These are phyloP conservation scores for Gymnopilus dilepis DNA, from an alignment of 768 basidiomycete genomes.

Conservation along the genomic window DNA sequence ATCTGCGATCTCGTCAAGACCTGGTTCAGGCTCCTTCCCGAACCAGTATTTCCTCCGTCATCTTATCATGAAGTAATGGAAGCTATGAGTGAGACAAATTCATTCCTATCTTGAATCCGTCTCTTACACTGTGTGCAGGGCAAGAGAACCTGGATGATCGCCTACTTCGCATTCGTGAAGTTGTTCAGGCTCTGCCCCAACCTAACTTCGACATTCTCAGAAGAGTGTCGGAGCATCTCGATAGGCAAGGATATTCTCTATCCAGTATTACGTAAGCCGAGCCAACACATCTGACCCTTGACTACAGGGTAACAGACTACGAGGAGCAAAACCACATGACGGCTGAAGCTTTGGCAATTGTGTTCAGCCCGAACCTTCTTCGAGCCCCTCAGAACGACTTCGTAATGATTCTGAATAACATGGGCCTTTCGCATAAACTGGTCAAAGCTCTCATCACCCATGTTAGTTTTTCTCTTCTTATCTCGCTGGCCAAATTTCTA, in stretches of 20 bases:
- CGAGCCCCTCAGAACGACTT: constrained; percentile 83
- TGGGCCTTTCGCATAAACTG: constrained; percentile 79
- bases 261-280: not conserved
- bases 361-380: constrained; percentile 82
- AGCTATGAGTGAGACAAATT: constrained; percentile 62
- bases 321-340: constrained; percentile 93
- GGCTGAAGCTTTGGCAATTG: constrained; percentile 81
- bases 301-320: constrained; percentile 77
- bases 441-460: constrained; percentile 78
- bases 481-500: constrained; percentile 13
- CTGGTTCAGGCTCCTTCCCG: constrained; percentile 85
- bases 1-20: constrained; percentile 85
- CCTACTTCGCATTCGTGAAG: constrained; percentile 62
- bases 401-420: constrained; percentile 77
- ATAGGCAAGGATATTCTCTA: constrained; percentile 51
- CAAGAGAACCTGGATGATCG: constrained; percentile 73
- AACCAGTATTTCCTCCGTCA: constrained; percentile 74
- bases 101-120: not conserved
- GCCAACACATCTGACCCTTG: not conserved
- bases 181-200: constrained; percentile 73
- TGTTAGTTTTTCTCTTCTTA: constrained; percentile 46
- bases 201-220: constrained; percentile 81
- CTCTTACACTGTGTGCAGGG: constrained; percentile 42
- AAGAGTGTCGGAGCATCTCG: constrained; percentile 83
- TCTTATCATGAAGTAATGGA: constrained; percentile 73